These are phyloP conservation scores for Cytospora chrysosperma DNA, from an alignment of 2,329 filamentous ascomycete species.

Conservation along the genomic window DNA sequence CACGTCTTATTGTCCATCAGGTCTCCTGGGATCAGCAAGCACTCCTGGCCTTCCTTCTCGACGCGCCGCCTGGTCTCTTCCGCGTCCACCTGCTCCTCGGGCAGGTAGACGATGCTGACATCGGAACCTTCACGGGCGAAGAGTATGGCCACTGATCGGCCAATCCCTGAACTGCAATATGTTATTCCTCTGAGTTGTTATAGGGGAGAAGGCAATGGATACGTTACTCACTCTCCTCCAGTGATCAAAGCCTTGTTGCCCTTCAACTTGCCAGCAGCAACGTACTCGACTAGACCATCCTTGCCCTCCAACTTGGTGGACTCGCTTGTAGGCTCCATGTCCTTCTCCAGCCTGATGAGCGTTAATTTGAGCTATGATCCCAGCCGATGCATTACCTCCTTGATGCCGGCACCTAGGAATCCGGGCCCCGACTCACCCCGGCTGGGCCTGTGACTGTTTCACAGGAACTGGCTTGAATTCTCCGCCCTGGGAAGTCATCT, in stretches of 20 bases:
- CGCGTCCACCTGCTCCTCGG: conserved; percentile 56
- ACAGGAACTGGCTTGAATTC: conserved; percentile 35
- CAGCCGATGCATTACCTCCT: not conserved
- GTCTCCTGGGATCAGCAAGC: conserved; percentile 48
- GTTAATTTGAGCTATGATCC: not conserved
- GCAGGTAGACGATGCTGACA: conserved; percentile 54
- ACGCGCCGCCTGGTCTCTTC: conserved; percentile 52
- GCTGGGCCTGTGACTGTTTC: not conserved
- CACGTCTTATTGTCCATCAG: conserved; percentile 51
- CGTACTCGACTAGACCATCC: conserved; percentile 37
- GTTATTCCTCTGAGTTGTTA: not conserved
- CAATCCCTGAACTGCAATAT: conserved; percentile 49
- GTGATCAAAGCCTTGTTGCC: conserved; percentile 54
- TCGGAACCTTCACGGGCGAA: conserved; percentile 59
- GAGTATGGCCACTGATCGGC: conserved; percentile 52
- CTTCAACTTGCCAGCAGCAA: conserved; percentile 48
- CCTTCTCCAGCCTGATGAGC: conserved; percentile 34
- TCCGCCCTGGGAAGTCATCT: conserved; percentile 27
- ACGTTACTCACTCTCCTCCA: conserved; percentile 51
- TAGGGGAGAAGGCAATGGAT: not conserved
- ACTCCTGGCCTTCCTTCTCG: conserved; percentile 48
- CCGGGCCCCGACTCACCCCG: not conserved
- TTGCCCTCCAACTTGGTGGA: conserved; percentile 42
- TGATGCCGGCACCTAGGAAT: not conserved
- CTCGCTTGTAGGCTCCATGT: conserved; percentile 41